Base-by-base conservation (phyloP, 768 basidiomycete genomes). In the Lepiota brunneoincarnata region DNA sequence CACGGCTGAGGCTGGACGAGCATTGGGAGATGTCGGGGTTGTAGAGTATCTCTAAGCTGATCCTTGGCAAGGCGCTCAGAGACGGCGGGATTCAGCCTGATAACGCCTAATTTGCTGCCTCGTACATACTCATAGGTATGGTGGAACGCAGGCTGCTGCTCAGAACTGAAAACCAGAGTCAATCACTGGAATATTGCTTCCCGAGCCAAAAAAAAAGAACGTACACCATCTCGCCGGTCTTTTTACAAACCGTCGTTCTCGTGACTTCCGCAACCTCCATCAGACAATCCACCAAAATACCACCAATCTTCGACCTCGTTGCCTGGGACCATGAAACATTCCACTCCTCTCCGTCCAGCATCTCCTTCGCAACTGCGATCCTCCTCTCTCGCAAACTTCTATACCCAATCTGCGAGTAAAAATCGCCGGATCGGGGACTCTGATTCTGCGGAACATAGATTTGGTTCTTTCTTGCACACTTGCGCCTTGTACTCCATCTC, bases 21-120 rank as follows among this genome's bases (percentile, higher is more conserved):
- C 97, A 98, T 99, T 7, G 96, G 96, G 20, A 99, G 77, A 68
- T 96, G 91, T 1, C 94, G 90, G 14, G 96, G 94, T 70, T 96
- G 93, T 15, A 98, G 74, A 0, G 88, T 82, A 49, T 84, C 79
- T 11, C 75, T 71, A 17, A 94, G 63, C 37, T 70, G 76, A 56
- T 98, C 95, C 54, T 81, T 83, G 2, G 91, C 84, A 51, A 98
- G 73, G 2, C 88, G 81, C 12, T 89, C 84, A 2, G 86, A 74
- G 4, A 98, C 87, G 3, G 78, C 83, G 0, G 87, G 84, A 67
- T 98, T 96, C 55, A 96, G 71, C 64, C 84, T 84, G 66, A 98
- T 86, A 18, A 98, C 83, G 24, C 96, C 96, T n/a, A 97, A 78
- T 66, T 93, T 96, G 58, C 86, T 86, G 1, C 96, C 94, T n/a